Conservation (phyloP, 2,329 filamentous ascomycete species). For the Epichloe coenophiala region DNA sequence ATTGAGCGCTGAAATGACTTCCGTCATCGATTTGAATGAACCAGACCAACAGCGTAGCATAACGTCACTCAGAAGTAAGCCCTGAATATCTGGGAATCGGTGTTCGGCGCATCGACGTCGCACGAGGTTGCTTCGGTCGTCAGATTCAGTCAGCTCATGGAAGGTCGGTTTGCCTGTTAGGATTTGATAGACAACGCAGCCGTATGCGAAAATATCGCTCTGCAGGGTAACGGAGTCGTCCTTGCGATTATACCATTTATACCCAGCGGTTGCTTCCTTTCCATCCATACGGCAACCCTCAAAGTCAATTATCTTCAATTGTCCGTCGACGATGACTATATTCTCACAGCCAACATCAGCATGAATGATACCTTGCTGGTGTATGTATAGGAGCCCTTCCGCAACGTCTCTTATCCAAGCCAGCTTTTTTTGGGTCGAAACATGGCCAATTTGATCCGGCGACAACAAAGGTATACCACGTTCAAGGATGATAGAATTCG, state of each 20-base stretch:
- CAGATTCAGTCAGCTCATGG: not conserved
- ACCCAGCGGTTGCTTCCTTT: not conserved
- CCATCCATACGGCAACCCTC: not conserved
- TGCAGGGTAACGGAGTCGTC: not conserved
- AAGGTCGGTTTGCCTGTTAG: not conserved
- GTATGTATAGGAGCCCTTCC: not conserved
- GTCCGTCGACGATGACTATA: not conserved
- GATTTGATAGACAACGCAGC: not conserved
- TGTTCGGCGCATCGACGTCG: not conserved
- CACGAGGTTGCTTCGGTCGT: not conserved
- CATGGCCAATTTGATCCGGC: not conserved
- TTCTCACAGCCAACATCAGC: not conserved
- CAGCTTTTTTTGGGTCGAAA: not conserved
- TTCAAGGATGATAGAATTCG: not conserved
- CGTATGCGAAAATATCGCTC: not conserved
- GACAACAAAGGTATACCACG: not conserved
- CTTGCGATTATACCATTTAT: not conserved
- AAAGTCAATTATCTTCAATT: not conserved
- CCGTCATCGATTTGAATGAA: not conserved
- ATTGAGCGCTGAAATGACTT: not conserved
- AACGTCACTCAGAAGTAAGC: not conserved
- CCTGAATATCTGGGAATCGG: not conserved
- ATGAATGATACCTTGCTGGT: not conserved
- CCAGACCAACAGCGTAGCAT: not conserved
- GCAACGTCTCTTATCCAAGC: not conserved